Conservation (phyloP, 305 asterid species). For the Fraxinus xanthoxyloides region DNA sequence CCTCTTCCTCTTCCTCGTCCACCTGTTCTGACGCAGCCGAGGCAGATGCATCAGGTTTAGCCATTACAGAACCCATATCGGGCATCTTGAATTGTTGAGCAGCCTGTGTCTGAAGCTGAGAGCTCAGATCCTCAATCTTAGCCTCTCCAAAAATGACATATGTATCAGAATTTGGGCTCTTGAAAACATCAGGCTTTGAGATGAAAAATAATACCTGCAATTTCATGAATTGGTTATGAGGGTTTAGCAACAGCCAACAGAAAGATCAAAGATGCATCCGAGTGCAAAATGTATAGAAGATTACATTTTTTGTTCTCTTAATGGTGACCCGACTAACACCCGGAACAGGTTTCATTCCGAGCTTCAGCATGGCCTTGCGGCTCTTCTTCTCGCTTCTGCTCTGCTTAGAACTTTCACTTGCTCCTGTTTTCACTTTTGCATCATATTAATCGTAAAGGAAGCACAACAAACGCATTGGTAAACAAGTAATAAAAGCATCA, state of each 20-base stretch:
- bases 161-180: slow-evolving; percentile 86
- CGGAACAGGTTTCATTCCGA: slow-evolving; percentile 84
- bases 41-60: slow-evolving; percentile 49
- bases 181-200: slow-evolving; percentile 89
- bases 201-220: slow-evolving; percentile 74
- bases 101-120: slow-evolving; percentile 94
- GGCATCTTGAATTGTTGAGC: slow-evolving; percentile 94
- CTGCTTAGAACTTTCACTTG: slow-evolving; percentile 69
- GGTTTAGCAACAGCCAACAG: neutral
- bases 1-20: slow-evolving; percentile 78
- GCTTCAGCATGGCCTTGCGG: slow-evolving; percentile 92
- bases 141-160: slow-evolving; percentile 91
- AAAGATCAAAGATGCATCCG: neutral
- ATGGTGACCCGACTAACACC: slow-evolving; percentile 91
- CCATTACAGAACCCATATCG: slow-evolving; percentile 56
- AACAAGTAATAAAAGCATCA: neutral
- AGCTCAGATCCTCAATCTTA: slow-evolving; percentile 88
- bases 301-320: slow-evolving; percentile 81
- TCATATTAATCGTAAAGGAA: neutral
- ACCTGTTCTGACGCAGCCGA: slow-evolving; percentile 35
- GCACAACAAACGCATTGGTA: neutral
- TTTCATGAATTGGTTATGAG: neutral
- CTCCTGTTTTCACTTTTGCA: slow-evolving; percentile 34
- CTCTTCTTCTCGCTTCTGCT: slow-evolving; percentile 99
- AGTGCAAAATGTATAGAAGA: neutral